Base-by-base conservation (phyloP, 208 protist genomes). In the Kentomonas sorsogonicus region DNA sequence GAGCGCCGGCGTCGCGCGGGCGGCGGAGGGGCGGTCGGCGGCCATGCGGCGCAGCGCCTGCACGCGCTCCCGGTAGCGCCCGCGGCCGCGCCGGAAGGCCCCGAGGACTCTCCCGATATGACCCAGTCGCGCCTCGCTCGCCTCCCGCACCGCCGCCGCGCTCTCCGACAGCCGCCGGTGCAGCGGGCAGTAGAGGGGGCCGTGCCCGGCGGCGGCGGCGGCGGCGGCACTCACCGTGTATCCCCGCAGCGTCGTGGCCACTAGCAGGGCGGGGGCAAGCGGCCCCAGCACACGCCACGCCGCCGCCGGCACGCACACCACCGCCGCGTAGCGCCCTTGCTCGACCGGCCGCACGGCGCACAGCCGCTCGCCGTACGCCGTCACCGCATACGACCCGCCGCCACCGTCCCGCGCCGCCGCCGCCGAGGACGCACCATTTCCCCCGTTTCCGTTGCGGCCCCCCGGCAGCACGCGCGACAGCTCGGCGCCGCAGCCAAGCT, bases 341-440 rank as follows among this genome's bases (percentile, higher is more conserved):
- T 91, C 84, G 3, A 91, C 44, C 11, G 84, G 77, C 23, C 58
- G 69, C 5, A 72, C 54, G 18, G 70, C 52, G 56, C 68, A 77
- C 29, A 74, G 60, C 10, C 77, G 76, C 27, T 26, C 53, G 2
- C 70, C 78, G 25, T 56, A 64, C 7, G 46, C 25, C 25, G 63
- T 40, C 27, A 56, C 56, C 25, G 63, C 20, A 50, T 53, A 60
- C 26, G 74, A 29, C 16, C 22, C n/a, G n/a, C n/a, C n/a, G n/a
- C n/a, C n/a, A n/a, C n/a, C n/a, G n/a, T n/a, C n/a, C n/a, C n/a
- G n/a, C n/a, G n/a, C n/a, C n/a, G n/a, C n/a, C n/a, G n/a, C n/a
- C n/a, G n/a, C n/a, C n/a, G n/a, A n/a, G n/a, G n/a, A n/a, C n/a
- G n/a, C n/a, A 11, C 33, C 33, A 11, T 11, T 38, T 18, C 43